Evolutionary conservation across 768 basidiomycete species (phyloP).

Genomic region (Filobasidium wieringae): DNA sequence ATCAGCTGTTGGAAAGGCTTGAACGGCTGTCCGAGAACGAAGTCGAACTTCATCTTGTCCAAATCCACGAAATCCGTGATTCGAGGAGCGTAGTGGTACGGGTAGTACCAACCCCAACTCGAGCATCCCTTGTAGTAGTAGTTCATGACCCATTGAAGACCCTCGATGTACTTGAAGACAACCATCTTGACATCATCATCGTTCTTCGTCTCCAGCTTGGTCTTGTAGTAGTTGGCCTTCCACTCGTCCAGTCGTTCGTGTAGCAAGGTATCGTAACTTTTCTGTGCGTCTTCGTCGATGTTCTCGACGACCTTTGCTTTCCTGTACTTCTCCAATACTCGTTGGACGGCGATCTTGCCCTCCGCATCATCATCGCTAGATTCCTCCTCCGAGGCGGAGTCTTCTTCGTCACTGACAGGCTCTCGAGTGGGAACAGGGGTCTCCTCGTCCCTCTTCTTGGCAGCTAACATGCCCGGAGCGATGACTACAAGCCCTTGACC

Average conservation of each 20-base stretch:
- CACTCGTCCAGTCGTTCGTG: slow-evolving; percentile 81
- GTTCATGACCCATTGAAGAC: slow-evolving; percentile 97
- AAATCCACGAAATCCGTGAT: slow-evolving; percentile 64
- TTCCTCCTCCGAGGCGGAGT: slow-evolving; percentile 5
- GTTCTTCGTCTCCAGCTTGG: slow-evolving; percentile 72
- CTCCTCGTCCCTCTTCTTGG: slow-evolving; percentile 26
- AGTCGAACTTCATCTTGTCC: slow-evolving; percentile 69
- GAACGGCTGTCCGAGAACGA: slow-evolving; percentile 80
- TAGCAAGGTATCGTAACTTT: slow-evolving; percentile 58
- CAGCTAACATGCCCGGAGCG: slow-evolving; percentile 19
- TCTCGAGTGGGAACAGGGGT: slow-evolving; percentile 27
- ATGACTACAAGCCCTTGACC: slow-evolving; percentile 39
- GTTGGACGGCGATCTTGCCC: slow-evolving; percentile 56
- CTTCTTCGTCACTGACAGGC: slow-evolving; percentile 31
- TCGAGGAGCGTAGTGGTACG: slow-evolving; percentile 93
- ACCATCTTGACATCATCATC: slow-evolving; percentile 58
- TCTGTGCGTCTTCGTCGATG: slow-evolving; percentile 56
- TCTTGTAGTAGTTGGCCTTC: slow-evolving; percentile 84
- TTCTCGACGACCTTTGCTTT: slow-evolving; percentile 66
- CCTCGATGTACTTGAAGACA: slow-evolving; percentile 73
- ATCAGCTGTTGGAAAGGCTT: slow-evolving; percentile 89
- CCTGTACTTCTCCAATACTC: slow-evolving; percentile 77
- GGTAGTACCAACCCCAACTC: slow-evolving; percentile 98
- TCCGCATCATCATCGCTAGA: slow-evolving; percentile 51
- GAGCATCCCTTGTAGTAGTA: slow-evolving; percentile 97